phyloP scores from a whole-genome alignment of 139 green algal species.

The Chlamydomonas incerta region DNA sequence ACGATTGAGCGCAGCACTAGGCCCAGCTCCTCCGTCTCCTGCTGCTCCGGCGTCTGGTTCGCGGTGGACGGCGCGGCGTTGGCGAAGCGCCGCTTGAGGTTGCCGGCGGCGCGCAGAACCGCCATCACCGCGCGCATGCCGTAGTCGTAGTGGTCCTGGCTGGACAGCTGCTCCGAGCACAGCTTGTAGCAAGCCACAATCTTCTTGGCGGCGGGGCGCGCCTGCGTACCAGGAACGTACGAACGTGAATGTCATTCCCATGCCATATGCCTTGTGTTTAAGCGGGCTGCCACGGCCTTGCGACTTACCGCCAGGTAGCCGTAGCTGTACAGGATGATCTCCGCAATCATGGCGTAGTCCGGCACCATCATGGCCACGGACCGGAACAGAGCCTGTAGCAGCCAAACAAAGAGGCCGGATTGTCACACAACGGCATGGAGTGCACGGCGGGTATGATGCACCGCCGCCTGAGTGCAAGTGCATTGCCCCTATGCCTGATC shows the following conservation, averaged over 20 bases:
- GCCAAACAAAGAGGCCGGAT: too few relatives aligned
- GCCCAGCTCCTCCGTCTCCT: slow-evolving; percentile 53
- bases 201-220: slow-evolving; percentile 65
- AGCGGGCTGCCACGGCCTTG: too few relatives aligned
- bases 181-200: slow-evolving; percentile 84
- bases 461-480: too few relatives aligned
- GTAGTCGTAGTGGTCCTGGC: slow-evolving; percentile 80
- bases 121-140: slow-evolving; percentile 83
- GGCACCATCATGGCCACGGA: slow-evolving; percentile 72
- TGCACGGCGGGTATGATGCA: too few relatives aligned
- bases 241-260: too few relatives aligned
- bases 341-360: slow-evolving; percentile 73
- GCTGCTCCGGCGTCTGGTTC: neutral
- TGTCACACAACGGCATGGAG: too few relatives aligned
- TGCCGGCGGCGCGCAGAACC: slow-evolving; percentile 73
- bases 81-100: slow-evolving; percentile 74
- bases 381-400: slow-evolving; percentile 59
- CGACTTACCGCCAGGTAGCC: slow-evolving; percentile 56
- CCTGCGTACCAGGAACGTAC: too few relatives aligned
- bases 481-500: too few relatives aligned
- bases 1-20: slow-evolving; percentile 70
- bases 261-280: too few relatives aligned
- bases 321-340: slow-evolving; percentile 77
- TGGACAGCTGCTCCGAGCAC: slow-evolving; percentile 82
- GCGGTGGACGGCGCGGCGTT: neutral